Evolutionary conservation across 495 filamentous ascomycete species (phyloP), one percentile per base, ranked within the genome.

Genomic region (Penicillium soppii): DNA sequence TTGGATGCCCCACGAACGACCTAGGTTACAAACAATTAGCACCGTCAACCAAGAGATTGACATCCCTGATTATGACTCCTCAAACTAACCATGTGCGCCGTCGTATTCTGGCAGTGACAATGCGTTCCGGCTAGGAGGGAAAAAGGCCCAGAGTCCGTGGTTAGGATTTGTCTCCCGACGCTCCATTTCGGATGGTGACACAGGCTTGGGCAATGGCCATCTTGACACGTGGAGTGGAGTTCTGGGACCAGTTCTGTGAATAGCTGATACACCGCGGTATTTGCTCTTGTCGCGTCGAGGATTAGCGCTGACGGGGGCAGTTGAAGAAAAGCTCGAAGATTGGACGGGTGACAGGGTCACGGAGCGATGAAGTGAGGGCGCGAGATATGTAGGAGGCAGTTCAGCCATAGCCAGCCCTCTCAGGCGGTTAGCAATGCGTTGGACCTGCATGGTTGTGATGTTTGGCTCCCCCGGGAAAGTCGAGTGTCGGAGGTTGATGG

Each of bases 111-210:
- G 92, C 9, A 80, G 82, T 39, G 72, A 75, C 64, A 96, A 62
- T 13, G 84, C 68, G 56, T 80, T 79, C 40, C 77, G 79, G 44
- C 84, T 76, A 41, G 74, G 70, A 52, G 83, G 80, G 70, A 99
- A 97, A 72, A 99, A 99, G 0, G 79, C 85, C 87, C 88, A 97
- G n/a, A 99, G 85, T 29, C 90, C 91, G 70, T 99, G 94, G 49
- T 94, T 69, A 6, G 79, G 75, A 62, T 87, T 87, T 13, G 61
- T 45, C 32, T 62, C n/a, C 12, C 69, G 70, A 35, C 63, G 56
- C 44, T 66, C 55, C 73, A 75, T 59, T 68, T 79, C 45, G 70
- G 72, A 56, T 47, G 56, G 38, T 55, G 71, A 62, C 8, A 87
- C 84, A 8, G 94, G 94, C 61, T 81, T 70, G 10, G 94, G 94